Base-by-base conservation (phyloP, 208 protist species). In the Leishmania arabica region DNA sequence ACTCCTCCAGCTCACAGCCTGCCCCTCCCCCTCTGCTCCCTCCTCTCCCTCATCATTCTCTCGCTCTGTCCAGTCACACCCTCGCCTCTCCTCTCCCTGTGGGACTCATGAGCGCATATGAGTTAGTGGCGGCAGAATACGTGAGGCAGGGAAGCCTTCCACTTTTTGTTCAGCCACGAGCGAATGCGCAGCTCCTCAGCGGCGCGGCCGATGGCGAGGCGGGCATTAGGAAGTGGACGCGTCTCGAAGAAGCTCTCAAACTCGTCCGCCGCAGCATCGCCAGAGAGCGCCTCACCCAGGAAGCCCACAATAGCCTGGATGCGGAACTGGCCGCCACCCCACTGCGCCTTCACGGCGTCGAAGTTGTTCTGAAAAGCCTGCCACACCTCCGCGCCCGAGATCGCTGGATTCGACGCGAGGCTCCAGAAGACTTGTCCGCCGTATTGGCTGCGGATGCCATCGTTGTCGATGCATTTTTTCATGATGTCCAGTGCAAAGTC, bases 271-370 rank as follows among this genome's bases (percentile, higher is more conserved):
- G 88, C 83, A 15, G 80, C 89, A 13, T 88, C 86, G 37, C 90
- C 88, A 2, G 76, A 82, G 40, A 98, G 88, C 17, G 93, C 90
- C 19, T 76, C 86, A 76, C 84, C 90, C 40, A 97, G 89, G 69
- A 31, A 86, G 8, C 66, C 79, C 40, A 95, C 95, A 82, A 98
- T 98, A 58, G 75, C 84, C 80, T 97, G 93, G 71, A 98, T 98
- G 68, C 93, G 93, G 84, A 98, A 98, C 81, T 96, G 93, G 31
- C 95, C 95, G 47, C 88, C 87, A 51, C 95, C 95, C 95, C 95
- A 98, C 86, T 96, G 93, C 80, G 83, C 80, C n/a, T 94, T 82
- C 31, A 98, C 84, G n/a, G 82, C 86, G 0, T 84, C 71, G 77
- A 96, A 96, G 82, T 95, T 86, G 21, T 82, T 80, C 78, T 91